Percentiles rank a stretch among this genome's conserved stretches.
phyloP scores from a whole-genome alignment of 768 basidiomycete genomes.

The Fibroporia radiculosa region DNA sequence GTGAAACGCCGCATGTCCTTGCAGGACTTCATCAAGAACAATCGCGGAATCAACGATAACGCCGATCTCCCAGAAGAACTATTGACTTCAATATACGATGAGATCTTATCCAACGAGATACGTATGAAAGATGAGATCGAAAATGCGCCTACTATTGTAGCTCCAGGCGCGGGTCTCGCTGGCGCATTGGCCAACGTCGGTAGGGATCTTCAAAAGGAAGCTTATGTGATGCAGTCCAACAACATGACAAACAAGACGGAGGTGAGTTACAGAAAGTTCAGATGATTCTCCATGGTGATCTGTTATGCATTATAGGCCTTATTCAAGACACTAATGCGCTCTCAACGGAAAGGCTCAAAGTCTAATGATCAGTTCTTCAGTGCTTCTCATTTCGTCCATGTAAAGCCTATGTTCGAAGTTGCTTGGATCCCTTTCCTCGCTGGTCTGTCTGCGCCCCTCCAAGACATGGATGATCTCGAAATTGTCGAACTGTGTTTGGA shows the following conservation, averaged over 20 bases:
- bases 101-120: constrained; percentile 89
- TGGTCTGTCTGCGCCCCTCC: constrained; percentile 87
- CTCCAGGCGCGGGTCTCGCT: constrained; percentile 64
- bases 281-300: neutral
- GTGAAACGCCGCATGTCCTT: constrained; percentile 94
- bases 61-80: constrained; percentile 84
- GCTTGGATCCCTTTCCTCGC: constrained; percentile 99
- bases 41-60: constrained; percentile 92
- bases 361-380: constrained; percentile 87
- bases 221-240: constrained; percentile 90
- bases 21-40: constrained; percentile 87
- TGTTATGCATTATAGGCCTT: constrained; percentile 50
- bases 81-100: constrained; percentile 74
- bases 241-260: constrained; percentile 97
- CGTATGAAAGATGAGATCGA: constrained; percentile 98
- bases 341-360: constrained; percentile 80
- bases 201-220: constrained; percentile 90
- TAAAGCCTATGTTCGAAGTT: constrained; percentile 98
- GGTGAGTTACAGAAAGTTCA: constrained; percentile 31
- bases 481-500: constrained; percentile 88
- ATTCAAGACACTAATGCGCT: constrained; percentile 86
- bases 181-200: constrained; percentile 84
- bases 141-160: constrained; percentile 33
- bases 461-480: constrained; percentile 92
- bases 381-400: constrained; percentile 93